Evolutionary conservation across 2,329 filamentous ascomycete species (phyloP).

Genomic region (Zymoseptoria brevis): DNA sequence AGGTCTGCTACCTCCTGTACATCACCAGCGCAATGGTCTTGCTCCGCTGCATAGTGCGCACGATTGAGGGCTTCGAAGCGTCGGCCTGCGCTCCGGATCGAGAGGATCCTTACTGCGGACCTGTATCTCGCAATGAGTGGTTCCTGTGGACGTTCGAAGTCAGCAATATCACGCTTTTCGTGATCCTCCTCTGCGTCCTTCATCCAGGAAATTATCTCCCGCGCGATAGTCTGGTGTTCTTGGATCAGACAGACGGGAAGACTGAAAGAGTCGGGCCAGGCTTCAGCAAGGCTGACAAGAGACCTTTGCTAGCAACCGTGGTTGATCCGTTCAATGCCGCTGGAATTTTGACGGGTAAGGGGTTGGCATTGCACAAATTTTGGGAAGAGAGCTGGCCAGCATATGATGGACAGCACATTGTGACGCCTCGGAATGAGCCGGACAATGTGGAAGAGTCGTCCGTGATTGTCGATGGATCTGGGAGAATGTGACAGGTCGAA

Average conservation of each 20-base stretch:
- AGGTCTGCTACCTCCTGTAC: slow-evolving; percentile 41
- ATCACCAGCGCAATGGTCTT: slow-evolving; percentile 42
- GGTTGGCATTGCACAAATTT: slow-evolving; percentile 18
- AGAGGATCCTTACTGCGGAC: slow-evolving; percentile 24
- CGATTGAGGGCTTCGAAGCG: slow-evolving; percentile 41
- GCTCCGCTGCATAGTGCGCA: slow-evolving; percentile 45
- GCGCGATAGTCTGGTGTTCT: slow-evolving; percentile 42
- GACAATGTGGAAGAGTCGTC: too few species aligned
- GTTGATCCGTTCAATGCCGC: slow-evolving; percentile 26
- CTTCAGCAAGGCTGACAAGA: slow-evolving; percentile 21
- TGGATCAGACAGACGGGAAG: slow-evolving; percentile 41
- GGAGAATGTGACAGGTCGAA: too few species aligned
- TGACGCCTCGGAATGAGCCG: background rate
- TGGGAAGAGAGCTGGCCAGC: slow-evolving; percentile 21
- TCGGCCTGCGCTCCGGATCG: slow-evolving; percentile 11
- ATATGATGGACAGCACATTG: slow-evolving; percentile 7
- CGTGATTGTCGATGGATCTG: too few species aligned
- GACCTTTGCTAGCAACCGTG: slow-evolving; percentile 19
- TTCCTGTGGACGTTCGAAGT: slow-evolving; percentile 51
- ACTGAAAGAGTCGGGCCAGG: slow-evolving; percentile 37
- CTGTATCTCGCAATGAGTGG: slow-evolving; percentile 39
- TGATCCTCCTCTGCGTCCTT: slow-evolving; percentile 43
- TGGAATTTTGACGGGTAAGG: slow-evolving; percentile 18
- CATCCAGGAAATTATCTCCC: slow-evolving; percentile 46
- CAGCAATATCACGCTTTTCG: slow-evolving; percentile 45